These are phyloP conservation scores for Hypoxylon sp. DNA, from an alignment of 2,329 filamentous ascomycete genomes.

Conservation along the genomic window DNA sequence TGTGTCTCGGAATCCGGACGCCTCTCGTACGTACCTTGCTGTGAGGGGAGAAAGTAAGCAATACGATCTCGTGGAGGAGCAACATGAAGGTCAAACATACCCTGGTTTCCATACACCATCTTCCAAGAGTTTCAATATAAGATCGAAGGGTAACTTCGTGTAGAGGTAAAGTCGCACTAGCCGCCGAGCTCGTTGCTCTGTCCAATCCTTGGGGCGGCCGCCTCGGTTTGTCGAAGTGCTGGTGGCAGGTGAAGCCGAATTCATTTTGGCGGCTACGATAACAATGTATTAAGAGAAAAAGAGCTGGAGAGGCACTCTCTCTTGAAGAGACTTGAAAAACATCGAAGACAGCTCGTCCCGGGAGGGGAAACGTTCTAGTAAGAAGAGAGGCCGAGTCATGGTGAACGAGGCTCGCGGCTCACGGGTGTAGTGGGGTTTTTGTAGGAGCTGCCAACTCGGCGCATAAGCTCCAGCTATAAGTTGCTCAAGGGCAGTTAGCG, in stretches of 20 bases:
- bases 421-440: slow-evolving; percentile 36
- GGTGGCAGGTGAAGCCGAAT: slow-evolving; percentile 48
- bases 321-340: slow-evolving; percentile 18
- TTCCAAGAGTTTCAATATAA: slow-evolving; percentile 63
- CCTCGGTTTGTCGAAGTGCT: slow-evolving; percentile 49
- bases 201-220: slow-evolving; percentile 70
- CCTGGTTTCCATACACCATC: slow-evolving; percentile 60
- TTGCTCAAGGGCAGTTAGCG: slow-evolving; percentile 3
- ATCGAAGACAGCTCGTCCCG: slow-evolving; percentile 24
- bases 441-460: slow-evolving; percentile 25
- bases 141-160: slow-evolving; percentile 64
- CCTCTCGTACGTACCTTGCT: slow-evolving; percentile 54
- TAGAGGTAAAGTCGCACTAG: slow-evolving; percentile 69
- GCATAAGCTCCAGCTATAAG: slow-evolving; percentile 15
- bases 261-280: slow-evolving; percentile 36
- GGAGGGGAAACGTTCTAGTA: slow-evolving; percentile 17
- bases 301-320: not conserved
- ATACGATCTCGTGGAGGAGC: slow-evolving; percentile 23
- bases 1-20: not conserved
- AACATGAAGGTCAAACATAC: slow-evolving; percentile 52
- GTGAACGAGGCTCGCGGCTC: slow-evolving; percentile 34
- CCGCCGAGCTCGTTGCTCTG: slow-evolving; percentile 63
- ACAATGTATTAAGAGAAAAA: not conserved
- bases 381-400: slow-evolving; percentile 32
- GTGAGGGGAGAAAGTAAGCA: slow-evolving; percentile 24